These are phyloP conservation scores for Phytophthora colocasiae DNA, from an alignment of 352 stramenopile species.

Conservation along the genomic window DNA sequence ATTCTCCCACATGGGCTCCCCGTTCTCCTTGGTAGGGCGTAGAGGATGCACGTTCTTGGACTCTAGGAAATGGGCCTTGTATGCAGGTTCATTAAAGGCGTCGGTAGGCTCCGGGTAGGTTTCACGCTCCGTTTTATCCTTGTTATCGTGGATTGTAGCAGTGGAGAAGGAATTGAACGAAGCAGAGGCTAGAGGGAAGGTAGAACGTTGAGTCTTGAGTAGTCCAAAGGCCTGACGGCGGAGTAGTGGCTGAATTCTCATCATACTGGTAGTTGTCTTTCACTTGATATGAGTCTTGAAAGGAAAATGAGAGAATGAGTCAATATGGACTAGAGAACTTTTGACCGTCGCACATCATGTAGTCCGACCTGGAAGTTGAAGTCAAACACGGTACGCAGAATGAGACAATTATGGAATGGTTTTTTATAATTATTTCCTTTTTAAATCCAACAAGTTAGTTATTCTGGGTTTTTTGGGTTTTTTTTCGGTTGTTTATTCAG, in stretches of 20 bases:
- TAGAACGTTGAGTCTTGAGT: conserved; percentile 13
- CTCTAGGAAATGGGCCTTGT: conserved; percentile 39
- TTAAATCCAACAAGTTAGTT: no score
- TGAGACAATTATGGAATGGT: no score
- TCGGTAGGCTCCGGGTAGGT: conserved; percentile 9
- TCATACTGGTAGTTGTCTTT: conserved; percentile 12
- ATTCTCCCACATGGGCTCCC: conserved; percentile 39
- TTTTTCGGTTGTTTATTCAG: no score
- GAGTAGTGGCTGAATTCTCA: conserved; percentile 8
- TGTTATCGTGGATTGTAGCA: not conserved
- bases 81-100: conserved; percentile 28
- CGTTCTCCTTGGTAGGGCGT: conserved; percentile 1
- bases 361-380: not conserved
- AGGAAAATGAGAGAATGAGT: conserved; percentile 17
- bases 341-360: conserved; percentile 7
- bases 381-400: not conserved
- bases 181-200: conserved; percentile 1
- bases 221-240: conserved; percentile 7
- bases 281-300: conserved; percentile 1
- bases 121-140: not conserved
- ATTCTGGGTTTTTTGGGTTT: no score
- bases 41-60: conserved; percentile 30
- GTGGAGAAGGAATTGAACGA: conserved; percentile 27
- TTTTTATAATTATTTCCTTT: no score
- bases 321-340: not conserved